phyloP scores from a whole-genome alignment of 1,139 yeast genomes.

The Pichia kudriavzevii region DNA sequence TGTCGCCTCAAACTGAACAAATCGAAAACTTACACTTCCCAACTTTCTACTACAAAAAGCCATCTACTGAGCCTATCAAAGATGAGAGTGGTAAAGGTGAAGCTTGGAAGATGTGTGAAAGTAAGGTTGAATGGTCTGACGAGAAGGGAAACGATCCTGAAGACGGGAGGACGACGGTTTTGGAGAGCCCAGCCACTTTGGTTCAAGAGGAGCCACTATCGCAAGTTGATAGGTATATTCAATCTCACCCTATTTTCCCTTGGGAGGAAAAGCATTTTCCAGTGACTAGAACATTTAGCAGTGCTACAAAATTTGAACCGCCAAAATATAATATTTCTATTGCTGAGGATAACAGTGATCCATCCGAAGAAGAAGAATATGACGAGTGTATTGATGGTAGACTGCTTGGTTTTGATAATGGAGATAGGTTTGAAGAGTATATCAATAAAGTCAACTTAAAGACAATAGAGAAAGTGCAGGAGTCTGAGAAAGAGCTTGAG shows the following conservation, averaged over 20 bases:
- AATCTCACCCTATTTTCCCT: conserved; percentile 35
- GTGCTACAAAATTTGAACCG: conserved; percentile 13
- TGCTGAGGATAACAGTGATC: conserved; percentile 1
- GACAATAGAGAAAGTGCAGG: background rate
- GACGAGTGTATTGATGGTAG: conserved; percentile 3
- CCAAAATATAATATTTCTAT: conserved; percentile 15
- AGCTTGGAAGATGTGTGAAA: conserved; percentile 31
- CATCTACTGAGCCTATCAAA: conserved; percentile 8
- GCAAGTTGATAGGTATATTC: conserved; percentile 13
- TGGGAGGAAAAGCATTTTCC: conserved; percentile 29
- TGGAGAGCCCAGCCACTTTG: background rate
- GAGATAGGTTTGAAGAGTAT: conserved; percentile 20
- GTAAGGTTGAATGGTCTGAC: conserved; percentile 24
- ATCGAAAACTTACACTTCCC: conserved; percentile 13
- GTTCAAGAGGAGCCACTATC: background rate
- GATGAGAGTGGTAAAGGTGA: conserved; percentile 29
- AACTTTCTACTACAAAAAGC: conserved; percentile 16
- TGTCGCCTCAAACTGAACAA: conserved; percentile 3
- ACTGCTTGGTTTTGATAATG: conserved; percentile 23
- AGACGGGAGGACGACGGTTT: background rate
- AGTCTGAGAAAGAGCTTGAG: background rate
- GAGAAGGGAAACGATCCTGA: too few species aligned
- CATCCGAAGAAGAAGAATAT: conserved; percentile 1
- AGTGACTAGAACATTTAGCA: conserved; percentile 17
- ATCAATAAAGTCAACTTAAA: conserved; percentile 12